Evolutionary conservation across 108 stramenopile genomes (phyloP).

Genomic region (Cyclotella choctawhatcheeana): DNA sequence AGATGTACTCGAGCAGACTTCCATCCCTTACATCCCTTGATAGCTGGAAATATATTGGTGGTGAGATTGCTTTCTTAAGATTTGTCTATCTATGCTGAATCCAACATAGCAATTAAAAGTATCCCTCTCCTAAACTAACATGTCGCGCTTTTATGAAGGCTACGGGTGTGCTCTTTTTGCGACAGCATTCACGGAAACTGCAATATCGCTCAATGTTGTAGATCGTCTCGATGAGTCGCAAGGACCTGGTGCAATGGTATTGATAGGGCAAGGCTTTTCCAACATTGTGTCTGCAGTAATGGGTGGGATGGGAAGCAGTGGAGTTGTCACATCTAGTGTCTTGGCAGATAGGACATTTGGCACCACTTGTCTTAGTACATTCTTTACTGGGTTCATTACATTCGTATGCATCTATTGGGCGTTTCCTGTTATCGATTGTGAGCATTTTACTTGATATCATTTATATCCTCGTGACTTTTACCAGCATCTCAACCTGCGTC

Average conservation of each 20-base stretch:
- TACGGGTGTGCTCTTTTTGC: slow-evolving; percentile 48
- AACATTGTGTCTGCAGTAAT: slow-evolving; percentile 46
- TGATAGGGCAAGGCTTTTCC: slow-evolving; percentile 44
- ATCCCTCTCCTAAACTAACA: no score
- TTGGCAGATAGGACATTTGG: slow-evolving; percentile 50
- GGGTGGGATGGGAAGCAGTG: slow-evolving; percentile 54
- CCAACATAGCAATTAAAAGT: no score
- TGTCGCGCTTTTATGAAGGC: no score
- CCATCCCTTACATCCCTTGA: slow-evolving; percentile 43
- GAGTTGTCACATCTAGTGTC: slow-evolving; percentile 41
- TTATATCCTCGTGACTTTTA: no score
- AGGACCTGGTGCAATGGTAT: slow-evolving; percentile 41
- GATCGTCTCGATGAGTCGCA: slow-evolving; percentile 47
- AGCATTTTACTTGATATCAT: no score
- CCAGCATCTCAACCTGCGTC: no score
- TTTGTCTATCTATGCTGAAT: no score
- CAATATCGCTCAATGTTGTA: slow-evolving; percentile 48
- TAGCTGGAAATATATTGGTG: slow-evolving; percentile 46
- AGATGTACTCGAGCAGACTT: slow-evolving; percentile 19
- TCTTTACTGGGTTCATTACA: slow-evolving; percentile 32
- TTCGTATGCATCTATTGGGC: slow-evolving; percentile 43
- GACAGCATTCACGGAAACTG: slow-evolving; percentile 47
- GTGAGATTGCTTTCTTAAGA: no score
- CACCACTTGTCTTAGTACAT: slow-evolving; percentile 48
- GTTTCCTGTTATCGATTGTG: slow-evolving; percentile 47